These are phyloP conservation scores for Epichloe sp. DNA, from an alignment of 2,329 filamentous ascomycete species.

Conservation along the genomic window DNA sequence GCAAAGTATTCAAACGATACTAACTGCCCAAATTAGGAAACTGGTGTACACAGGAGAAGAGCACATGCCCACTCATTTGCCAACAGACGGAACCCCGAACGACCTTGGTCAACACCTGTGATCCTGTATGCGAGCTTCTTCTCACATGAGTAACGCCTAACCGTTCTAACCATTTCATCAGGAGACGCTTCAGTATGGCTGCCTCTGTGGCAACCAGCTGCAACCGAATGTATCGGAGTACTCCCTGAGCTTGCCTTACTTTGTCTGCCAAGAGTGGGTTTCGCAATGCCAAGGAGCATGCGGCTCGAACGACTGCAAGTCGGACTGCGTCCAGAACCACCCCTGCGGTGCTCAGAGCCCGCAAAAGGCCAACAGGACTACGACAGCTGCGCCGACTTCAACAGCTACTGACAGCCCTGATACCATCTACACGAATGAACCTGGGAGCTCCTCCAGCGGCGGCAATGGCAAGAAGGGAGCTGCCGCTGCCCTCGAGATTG, in stretches of 20 bases:
- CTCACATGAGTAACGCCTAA: background rate
- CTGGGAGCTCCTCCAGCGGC: constrained; percentile 9
- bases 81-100: constrained; percentile 40
- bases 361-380: constrained; percentile 23
- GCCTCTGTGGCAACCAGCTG: constrained; percentile 54
- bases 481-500: constrained; percentile 19
- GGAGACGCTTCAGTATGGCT: constrained; percentile 53
- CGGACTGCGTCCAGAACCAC: constrained; percentile 5
- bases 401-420: constrained; percentile 24
- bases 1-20: constrained; percentile 1
- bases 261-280: constrained; percentile 59
- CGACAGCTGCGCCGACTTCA: constrained; percentile 19
- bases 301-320: constrained; percentile 51
- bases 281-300: constrained; percentile 63
- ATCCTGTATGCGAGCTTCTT: constrained; percentile 36
- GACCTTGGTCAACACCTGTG: constrained; percentile 50
- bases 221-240: constrained; percentile 64
- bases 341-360: constrained; percentile 11
- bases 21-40: constrained; percentile 25
- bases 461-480: constrained; percentile 15
- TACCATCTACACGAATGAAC: constrained; percentile 8
- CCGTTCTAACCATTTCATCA: constrained; percentile 15
- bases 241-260: constrained; percentile 67
- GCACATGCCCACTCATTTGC: constrained; percentile 61
- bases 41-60: constrained; percentile 54